Evolutionary conservation across 257 asterid genomes (phyloP), one percentile per base, ranked within the genome.

Genomic region (Capsicum rhomboideum): DNA sequence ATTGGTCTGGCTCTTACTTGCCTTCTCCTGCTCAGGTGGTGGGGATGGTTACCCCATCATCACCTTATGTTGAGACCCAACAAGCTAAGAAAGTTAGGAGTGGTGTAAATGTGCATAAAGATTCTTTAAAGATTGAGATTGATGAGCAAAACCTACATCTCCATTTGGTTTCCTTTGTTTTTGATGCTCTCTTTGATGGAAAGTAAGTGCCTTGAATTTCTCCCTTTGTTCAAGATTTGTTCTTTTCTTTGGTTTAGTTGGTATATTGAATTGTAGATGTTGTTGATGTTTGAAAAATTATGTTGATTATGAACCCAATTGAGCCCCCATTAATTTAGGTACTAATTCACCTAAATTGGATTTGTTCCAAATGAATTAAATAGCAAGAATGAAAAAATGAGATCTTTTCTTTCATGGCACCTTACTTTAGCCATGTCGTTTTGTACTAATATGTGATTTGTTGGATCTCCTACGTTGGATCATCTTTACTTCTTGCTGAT

Each of bases 171-270:
- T 87, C 94, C 58, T 92, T 92, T 82, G 88, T 91, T 21, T 91
- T 92, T 83, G 95, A 92, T 87, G 95, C 95, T 44, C 78, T 92
- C 87, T 86, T 88, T 83, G 95, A 92, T 84, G 95, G 95, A 14
- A 88, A 91, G 95, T 91, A 80, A 78, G 82, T n/a, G 34, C 54
- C 61, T 55, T 12, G 53, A 2, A 64, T 80, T 34, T 0, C 37
- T 5, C 0, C 28, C 0, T 10, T 2, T 79, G 74, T 34, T 34
- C 37, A 34, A 34, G 37, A 34, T 34, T 34, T 34, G 37, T 34
- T 34, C 42, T 77, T 42, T 75, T 50, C 14, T 50, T 55, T 50
- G 23, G 26, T 46, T 14, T n/a, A 52, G 46, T 79, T 79, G 0
- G 55, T 10, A 18, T 55, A 2, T 79, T 79, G 66, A 53, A 1